Conservation (phyloP, 148 eudicot species). For the Cornus kousa region DNA sequence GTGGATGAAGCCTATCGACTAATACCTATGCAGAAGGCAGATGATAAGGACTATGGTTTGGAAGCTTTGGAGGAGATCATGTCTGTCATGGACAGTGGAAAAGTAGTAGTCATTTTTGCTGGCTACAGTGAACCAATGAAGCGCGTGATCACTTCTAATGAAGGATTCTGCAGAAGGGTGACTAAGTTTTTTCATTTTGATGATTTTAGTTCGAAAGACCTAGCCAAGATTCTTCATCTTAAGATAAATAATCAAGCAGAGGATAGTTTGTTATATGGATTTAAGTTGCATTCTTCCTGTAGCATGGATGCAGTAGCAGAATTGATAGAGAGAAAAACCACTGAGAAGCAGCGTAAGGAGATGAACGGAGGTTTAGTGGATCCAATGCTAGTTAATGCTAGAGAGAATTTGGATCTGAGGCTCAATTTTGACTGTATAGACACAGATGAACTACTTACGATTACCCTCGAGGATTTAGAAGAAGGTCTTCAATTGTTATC, state of each 20-base stretch:
- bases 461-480: constrained; percentile 76
- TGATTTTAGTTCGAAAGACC: constrained; percentile 66
- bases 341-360: constrained; percentile 72
- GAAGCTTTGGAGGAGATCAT: constrained; percentile 99
- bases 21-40: constrained; percentile 93
- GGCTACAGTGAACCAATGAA: constrained; percentile 98
- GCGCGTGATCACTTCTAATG: constrained; percentile 90
- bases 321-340: constrained; percentile 73
- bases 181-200: constrained; percentile 90
- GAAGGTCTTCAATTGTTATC: constrained; percentile 63
- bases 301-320: constrained; percentile 55
- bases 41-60: constrained; percentile 93
- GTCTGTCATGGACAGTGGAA: constrained; percentile 97
- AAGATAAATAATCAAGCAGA: constrained; percentile 75
- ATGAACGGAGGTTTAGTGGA: constrained; percentile 95
- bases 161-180: constrained; percentile 96
- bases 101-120: constrained; percentile 91
- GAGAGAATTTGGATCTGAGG: constrained; percentile 89
- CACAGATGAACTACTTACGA: constrained; percentile 69
- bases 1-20: constrained; percentile 98
- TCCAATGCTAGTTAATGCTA: constrained; percentile 86
- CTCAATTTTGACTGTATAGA: constrained; percentile 89
- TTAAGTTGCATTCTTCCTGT: constrained; percentile 72
- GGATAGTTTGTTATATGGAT: constrained; percentile 70
- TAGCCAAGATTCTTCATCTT: constrained; percentile 70